A percentile compares a stretch with the other conserved stretches of the same genome.
Conservation (phyloP, 2,329 filamentous ascomycete species). For the Fusarium euwallaceae region DNA sequence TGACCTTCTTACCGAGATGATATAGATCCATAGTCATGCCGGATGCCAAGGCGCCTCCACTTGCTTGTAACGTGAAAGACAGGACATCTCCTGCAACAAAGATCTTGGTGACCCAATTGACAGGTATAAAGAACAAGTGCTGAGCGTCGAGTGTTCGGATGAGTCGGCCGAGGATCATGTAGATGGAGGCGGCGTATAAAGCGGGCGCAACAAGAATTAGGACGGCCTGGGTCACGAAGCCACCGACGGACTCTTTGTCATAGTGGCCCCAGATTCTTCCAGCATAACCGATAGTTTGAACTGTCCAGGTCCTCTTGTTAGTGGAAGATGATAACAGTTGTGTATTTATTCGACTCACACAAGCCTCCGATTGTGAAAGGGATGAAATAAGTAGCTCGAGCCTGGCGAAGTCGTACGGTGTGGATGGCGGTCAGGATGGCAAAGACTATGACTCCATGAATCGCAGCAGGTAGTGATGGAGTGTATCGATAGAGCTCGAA, state of each 20-base stretch:
- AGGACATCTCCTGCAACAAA: constrained; percentile 32
- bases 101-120: constrained; percentile 36
- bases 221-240: not conserved
- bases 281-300: not conserved
- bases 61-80: constrained; percentile 24
- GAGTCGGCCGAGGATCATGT: constrained; percentile 1
- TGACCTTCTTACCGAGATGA: constrained; percentile 56
- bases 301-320: not conserved
- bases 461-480: not conserved
- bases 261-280: not conserved
- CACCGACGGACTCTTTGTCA: not conserved
- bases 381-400: not conserved
- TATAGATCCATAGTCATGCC: constrained; percentile 47
- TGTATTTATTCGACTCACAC: not conserved
- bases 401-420: not conserved
- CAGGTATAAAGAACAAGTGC: not conserved
- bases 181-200: constrained; percentile 5
- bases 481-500: not conserved
- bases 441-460: not conserved
- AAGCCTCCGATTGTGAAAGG: not conserved
- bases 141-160: not conserved
- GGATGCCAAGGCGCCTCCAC: constrained; percentile 14
- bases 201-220: constrained; percentile 13
- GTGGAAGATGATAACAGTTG: not conserved
- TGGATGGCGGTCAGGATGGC: not conserved